Conservation (phyloP, 208 protist genomes). For the Angomonas deanei region DNA sequence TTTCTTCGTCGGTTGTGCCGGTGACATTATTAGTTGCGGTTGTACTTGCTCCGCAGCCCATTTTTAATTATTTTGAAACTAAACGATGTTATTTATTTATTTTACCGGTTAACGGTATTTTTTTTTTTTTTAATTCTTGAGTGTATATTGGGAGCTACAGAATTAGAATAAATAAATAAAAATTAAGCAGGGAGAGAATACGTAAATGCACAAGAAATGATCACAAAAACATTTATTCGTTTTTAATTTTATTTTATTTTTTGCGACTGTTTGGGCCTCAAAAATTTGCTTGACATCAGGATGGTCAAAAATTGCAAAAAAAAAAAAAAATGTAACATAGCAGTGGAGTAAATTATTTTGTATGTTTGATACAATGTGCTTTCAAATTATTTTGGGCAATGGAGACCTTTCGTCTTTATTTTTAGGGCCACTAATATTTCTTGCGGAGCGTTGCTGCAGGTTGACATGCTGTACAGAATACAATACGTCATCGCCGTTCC, state of each 20-base stretch:
- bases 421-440: background rate
- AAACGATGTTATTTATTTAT: too few species aligned
- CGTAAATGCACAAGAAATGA: too few species aligned
- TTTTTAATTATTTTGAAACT: too few species aligned
- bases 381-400: background rate
- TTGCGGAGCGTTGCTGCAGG: background rate
- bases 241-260: background rate
- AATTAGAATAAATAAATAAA: too few species aligned
- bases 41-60: slow-evolving; percentile 11
- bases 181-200: too few species aligned
- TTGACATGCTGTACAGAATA: background rate
- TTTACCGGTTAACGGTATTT: too few species aligned
- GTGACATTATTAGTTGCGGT: background rate
- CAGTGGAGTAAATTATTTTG: background rate
- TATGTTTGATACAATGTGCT: background rate
- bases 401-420: background rate
- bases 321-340: background rate
- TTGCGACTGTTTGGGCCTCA: too few species aligned
- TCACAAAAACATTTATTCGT: background rate
- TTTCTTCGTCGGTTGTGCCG: slow-evolving; percentile 5
- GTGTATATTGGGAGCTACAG: background rate
- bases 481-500: background rate
- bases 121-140: background rate
- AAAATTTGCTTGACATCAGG: too few species aligned
- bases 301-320: background rate